phyloP scores from a whole-genome alignment of 345 rosid species.

The Euphorbia lathyris region DNA sequence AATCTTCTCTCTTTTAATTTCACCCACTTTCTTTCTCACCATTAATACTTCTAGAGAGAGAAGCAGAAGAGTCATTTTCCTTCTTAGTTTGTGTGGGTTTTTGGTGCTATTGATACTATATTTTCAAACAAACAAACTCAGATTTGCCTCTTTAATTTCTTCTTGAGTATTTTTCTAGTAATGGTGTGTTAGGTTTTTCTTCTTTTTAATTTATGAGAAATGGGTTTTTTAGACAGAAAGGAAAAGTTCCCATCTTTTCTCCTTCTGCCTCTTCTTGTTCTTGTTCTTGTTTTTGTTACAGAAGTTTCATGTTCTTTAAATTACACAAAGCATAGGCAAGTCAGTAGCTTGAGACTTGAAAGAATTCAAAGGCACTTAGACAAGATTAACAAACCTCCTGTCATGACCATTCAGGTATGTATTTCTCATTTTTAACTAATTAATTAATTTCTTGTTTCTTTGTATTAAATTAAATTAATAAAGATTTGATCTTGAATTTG shows the following conservation, averaged over 20 bases:
- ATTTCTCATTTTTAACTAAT: not conserved
- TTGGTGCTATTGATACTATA: slow-evolving; percentile 17
- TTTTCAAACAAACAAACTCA: slow-evolving; percentile 8
- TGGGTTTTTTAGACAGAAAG: slow-evolving; percentile 23
- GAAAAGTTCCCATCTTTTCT: slow-evolving; percentile 18
- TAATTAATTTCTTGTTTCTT: not conserved
- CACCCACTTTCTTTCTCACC: slow-evolving; percentile 57
- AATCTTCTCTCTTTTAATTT: slow-evolving; percentile 3
- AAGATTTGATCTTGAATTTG: not conserved
- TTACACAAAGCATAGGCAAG: slow-evolving; percentile 51
- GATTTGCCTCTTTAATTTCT: slow-evolving; percentile 2
- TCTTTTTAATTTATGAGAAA: slow-evolving; percentile 46
- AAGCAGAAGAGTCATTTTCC: slow-evolving; percentile 29
- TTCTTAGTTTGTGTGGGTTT: slow-evolving; percentile 24
- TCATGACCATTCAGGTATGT: slow-evolving; percentile 26
- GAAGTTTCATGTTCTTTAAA: slow-evolving; percentile 45
- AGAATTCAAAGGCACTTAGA: slow-evolving; percentile 39
- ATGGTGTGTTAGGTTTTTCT: slow-evolving; percentile 28
- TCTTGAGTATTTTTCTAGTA: slow-evolving; percentile 20
- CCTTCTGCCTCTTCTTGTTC: slow-evolving; percentile 21
- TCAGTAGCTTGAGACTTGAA: slow-evolving; percentile 66
- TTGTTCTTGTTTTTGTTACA: not conserved
- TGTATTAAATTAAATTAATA: no score
- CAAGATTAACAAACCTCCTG: slow-evolving; percentile 30
- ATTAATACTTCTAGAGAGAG: slow-evolving; percentile 30